Evolutionary conservation across 2,329 filamentous ascomycete species (phyloP).

Genomic region (Fusarium palustre): DNA sequence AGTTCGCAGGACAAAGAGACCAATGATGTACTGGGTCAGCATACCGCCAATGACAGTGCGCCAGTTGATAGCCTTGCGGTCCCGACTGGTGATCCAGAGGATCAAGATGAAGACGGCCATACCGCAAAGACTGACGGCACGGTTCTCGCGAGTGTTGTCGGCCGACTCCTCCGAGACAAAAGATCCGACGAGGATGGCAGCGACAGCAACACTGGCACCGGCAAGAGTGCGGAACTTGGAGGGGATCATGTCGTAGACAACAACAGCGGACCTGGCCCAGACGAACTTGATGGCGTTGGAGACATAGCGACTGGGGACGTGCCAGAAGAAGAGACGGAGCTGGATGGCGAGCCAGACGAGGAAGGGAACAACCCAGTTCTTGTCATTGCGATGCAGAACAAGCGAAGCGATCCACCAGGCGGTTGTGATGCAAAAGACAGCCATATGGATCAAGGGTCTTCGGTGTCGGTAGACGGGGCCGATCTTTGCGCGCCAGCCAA

Average conservation of each 20-base stretch:
- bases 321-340: slow-evolving; percentile 79
- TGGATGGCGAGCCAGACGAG: slow-evolving; percentile 81
- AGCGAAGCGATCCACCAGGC: slow-evolving; percentile 83
- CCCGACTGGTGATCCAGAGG: slow-evolving; percentile 78
- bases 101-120: slow-evolving; percentile 74
- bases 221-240: slow-evolving; percentile 71
- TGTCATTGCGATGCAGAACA: slow-evolving; percentile 76
- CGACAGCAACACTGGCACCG: slow-evolving; percentile 73
- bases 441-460: slow-evolving; percentile 60
- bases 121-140: slow-evolving; percentile 84
- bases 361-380: slow-evolving; percentile 87
- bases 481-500: slow-evolving; percentile 36
- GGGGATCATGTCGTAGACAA: slow-evolving; percentile 72
- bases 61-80: slow-evolving; percentile 74
- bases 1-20: slow-evolving; percentile 87
- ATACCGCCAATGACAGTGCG: slow-evolving; percentile 89
- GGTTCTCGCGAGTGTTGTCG: slow-evolving; percentile 83
- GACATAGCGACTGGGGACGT: slow-evolving; percentile 75
- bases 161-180: slow-evolving; percentile 77
- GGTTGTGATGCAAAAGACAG: slow-evolving; percentile 59
- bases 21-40: slow-evolving; percentile 87
- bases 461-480: slow-evolving; percentile 59
- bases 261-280: slow-evolving; percentile 74
- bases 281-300: slow-evolving; percentile 73
- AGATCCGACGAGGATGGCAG: slow-evolving; percentile 80